These are phyloP conservation scores for Ascochyta lentis DNA, from an alignment of 2,329 filamentous ascomycete species.

Conservation along the genomic window DNA sequence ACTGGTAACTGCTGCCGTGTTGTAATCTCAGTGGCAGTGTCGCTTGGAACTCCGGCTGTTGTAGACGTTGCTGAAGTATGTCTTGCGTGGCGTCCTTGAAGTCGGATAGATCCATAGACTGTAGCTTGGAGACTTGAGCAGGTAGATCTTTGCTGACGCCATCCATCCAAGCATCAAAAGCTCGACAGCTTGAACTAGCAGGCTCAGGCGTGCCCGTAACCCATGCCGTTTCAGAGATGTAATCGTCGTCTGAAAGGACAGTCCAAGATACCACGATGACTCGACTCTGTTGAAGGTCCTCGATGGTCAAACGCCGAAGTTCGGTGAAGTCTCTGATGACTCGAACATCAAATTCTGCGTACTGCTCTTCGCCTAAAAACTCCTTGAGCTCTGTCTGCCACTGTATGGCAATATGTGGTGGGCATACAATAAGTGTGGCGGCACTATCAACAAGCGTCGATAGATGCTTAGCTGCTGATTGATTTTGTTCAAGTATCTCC, in stretches of 20 bases:
- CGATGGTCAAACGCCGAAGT: conserved; percentile 53
- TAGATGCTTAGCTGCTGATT: background rate
- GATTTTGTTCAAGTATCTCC: conserved; percentile 24
- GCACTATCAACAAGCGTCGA: conserved; percentile 53
- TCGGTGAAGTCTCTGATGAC: conserved; percentile 50
- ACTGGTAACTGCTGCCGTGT: conserved; percentile 45
- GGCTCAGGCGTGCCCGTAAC: conserved; percentile 57
- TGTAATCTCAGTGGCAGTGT: conserved; percentile 49
- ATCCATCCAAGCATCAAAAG: conserved; percentile 62
- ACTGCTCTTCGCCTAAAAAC: conserved; percentile 51
- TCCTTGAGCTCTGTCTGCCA: conserved; percentile 64
- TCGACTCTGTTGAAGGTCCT: conserved; percentile 56
- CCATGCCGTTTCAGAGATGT: conserved; percentile 58
- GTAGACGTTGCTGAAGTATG: conserved; percentile 33
- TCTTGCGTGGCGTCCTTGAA: conserved; percentile 38
- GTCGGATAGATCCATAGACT: conserved; percentile 33
- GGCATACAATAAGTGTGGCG: conserved; percentile 67
- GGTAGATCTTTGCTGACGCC: conserved; percentile 53
- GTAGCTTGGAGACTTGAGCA: conserved; percentile 49
- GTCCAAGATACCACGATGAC: conserved; percentile 64
- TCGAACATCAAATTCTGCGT: conserved; percentile 52
- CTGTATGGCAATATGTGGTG: conserved; percentile 61
- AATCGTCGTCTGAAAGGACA: conserved; percentile 56
- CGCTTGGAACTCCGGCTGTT: conserved; percentile 45
- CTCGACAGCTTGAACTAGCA: conserved; percentile 50